phyloP scores from a whole-genome alignment of 768 basidiomycete species.

The Suillus lakei region DNA sequence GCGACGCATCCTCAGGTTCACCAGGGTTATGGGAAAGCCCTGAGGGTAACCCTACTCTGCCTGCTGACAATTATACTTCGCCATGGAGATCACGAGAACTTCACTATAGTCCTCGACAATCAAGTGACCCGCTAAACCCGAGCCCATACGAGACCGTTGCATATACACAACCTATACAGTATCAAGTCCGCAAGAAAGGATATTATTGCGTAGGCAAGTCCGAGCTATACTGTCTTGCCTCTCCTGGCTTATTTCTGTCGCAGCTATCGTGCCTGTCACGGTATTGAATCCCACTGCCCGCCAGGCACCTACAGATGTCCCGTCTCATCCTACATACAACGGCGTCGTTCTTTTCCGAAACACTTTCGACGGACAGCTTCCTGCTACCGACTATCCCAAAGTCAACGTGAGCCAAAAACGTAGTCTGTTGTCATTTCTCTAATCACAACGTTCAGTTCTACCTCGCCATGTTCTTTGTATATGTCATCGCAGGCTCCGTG shows the following conservation, averaged over 20 bases:
- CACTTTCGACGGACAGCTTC: conserved; percentile 83
- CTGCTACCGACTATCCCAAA: conserved; percentile 97
- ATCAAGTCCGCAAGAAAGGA: conserved; percentile 83
- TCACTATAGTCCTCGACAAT: conserved; percentile 20
- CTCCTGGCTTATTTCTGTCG: conserved; percentile 9
- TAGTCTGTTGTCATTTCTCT: conserved; percentile 1
- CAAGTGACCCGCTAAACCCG: conserved; percentile 44
- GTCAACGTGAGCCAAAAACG: conserved; percentile 68
- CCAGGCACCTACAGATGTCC: conserved; percentile 53
- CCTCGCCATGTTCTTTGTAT: conserved; percentile 81
- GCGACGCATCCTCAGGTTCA: conserved; percentile 22
- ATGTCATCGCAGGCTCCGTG: conserved; percentile 62
- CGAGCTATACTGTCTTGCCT: conserved; percentile 3
- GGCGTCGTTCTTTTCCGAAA: conserved; percentile 88
- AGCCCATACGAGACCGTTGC: conserved; percentile 53
- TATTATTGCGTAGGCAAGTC: conserved; percentile 94
- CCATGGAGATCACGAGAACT: conserved; percentile 48
- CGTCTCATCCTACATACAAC: conserved; percentile 76
- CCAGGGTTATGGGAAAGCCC: conserved; percentile 63
- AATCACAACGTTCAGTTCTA: conserved; percentile 67
- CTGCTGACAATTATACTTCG: conserved; percentile 49
- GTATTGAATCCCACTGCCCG: conserved; percentile 50
- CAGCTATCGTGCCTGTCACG: conserved; percentile 90
- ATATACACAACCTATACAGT: conserved; percentile 79
- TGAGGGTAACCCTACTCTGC: conserved; percentile 60